Evolutionary conservation across 1,139 yeast genomes (phyloP), one percentile per base, ranked within the genome.

Genomic region (Blastobotrys indianensis): DNA sequence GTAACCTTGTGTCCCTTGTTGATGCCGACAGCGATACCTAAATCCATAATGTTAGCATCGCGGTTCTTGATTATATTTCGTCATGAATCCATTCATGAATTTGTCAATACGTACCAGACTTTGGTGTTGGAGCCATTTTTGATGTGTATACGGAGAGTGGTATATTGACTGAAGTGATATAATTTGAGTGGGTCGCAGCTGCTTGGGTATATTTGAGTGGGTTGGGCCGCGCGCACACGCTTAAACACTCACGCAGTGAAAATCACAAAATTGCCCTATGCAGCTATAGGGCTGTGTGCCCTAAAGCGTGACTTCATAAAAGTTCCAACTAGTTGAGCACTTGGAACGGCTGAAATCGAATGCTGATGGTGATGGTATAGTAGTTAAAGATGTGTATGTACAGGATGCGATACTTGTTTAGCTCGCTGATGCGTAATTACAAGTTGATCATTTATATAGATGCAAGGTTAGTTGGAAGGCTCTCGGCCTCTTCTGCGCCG

Each of bases 1-100:
- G 87, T 80, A 76, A 87, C 94, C 80, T 85, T 82, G 94, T 85
- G 94, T 76, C 98, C 98, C 79, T 92, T 90, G 96, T 92, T 92
- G 75, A 82, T 77, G 75, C 98, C 98, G 79, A 83, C 82, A 78
- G 96, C 95, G 75, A 92, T 87, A 77, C 97, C 98, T 84, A 52
- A 9, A 29, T 33, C 32, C 32, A 33, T 15, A 12, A 4, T 16
- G 12, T 34, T 16, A 8, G 25, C 23, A 34, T 34, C 16, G 2
- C 37, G 7, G 7, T 16, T 32, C 2, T 7, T 7, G 16, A 6
- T 5, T 23, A 8, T 23, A 15, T 13, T 12, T 15, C 25, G 13
- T 17, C 39, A 25, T 36, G 16, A 10, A 3, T 9, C n/a, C 7
- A 7, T 7, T 32, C n/a, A 11, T 11, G 11, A 4, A 4, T 16